Base-by-base conservation (phyloP, 2,329 filamentous ascomycete genomes). In the Aspergillus sp. region DNA sequence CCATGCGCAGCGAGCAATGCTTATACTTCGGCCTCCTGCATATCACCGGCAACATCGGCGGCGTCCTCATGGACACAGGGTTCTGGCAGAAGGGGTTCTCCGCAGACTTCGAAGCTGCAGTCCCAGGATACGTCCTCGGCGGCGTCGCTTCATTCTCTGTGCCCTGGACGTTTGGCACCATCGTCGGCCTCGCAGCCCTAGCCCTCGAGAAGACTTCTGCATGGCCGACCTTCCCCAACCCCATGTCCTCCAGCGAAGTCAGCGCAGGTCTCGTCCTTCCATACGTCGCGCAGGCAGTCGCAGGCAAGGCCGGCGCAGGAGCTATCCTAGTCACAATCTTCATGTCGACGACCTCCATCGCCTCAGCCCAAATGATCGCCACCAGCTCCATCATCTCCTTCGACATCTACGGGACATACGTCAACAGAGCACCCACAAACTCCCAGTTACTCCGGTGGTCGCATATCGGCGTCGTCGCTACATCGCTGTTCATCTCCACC, bases 51-150 rank as follows among this genome's bases (percentile, higher is more conserved):
- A 51, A 51, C 48, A 26, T 51, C 36, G 48, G 48, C 20, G 48
- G 36, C 9, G 48, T 51, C 17, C 41, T 51, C 34, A 51, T 51
- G 48, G 48, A 51, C 20, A 51, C 48, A 22, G 48, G 48, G 5
- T 51, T 51, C 48, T 51, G 48, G 48, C 48, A 51, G 30, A 51
- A 51, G 38, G 48, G 48, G 6, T 51, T 51, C 48, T 51, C 48
- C 18, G 48, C 48, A 3, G 24, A 51, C 22, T 39, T 51, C 13
- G 48, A 36, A 8, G 48, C 48, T 4, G 22, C 48, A 5, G 48
- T 51, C 20, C 48, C 48, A 13, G 48, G 48, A 11, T 51, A 51
- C 38, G 36, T 51, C 6, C 38, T 91, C 12, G 48, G 48, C 18
- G 48, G 48, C 34, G 48, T 51, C 17, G 38, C 38, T 3, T 51